These are phyloP conservation scores for Candida montana DNA, from an alignment of 805 yeast species.

Conservation along the genomic window DNA sequence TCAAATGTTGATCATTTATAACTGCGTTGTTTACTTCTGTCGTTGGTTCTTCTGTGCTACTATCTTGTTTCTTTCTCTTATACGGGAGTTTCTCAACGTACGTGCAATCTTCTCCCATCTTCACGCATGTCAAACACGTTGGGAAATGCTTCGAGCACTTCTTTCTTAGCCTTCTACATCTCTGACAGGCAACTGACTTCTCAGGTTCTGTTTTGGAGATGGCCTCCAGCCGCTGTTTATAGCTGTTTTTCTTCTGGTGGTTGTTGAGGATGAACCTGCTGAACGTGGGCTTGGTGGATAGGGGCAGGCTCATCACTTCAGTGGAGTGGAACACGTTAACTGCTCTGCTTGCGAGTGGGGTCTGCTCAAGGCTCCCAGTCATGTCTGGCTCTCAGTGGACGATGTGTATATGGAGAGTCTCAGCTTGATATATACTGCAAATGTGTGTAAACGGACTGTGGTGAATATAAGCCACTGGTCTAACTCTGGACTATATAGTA, in stretches of 20 bases:
- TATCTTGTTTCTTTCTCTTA: constrained; percentile 1
- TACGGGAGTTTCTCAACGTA: constrained; percentile 18
- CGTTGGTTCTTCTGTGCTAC: not conserved
- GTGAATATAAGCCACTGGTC: not conserved
- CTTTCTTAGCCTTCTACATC: constrained; percentile 10
- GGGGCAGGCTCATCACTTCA: not conserved
- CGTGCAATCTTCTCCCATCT: constrained; percentile 32
- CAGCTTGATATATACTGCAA: not conserved
- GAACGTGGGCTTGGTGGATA: constrained; percentile 1
- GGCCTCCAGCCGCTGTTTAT: not conserved
- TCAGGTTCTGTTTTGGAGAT: constrained; percentile 5
- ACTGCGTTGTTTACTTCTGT: too few species aligned
- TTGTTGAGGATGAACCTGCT: constrained; percentile 16
- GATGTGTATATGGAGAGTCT: not conserved
- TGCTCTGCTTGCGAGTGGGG: not conserved
- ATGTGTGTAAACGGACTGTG: not conserved
- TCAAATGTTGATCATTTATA: too few species aligned
- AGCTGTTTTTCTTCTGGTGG: constrained; percentile 10
- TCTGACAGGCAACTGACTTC: constrained; percentile 6
- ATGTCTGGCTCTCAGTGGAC: not conserved
- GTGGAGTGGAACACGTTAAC: not conserved
- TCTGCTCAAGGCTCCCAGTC: too few species aligned
- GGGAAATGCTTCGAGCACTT: constrained; percentile 11
- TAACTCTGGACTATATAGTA: too few species aligned
- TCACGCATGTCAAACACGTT: constrained; percentile 41